Conservation (phyloP, 768 basidiomycete species). For the Mycena filopes region DNA sequence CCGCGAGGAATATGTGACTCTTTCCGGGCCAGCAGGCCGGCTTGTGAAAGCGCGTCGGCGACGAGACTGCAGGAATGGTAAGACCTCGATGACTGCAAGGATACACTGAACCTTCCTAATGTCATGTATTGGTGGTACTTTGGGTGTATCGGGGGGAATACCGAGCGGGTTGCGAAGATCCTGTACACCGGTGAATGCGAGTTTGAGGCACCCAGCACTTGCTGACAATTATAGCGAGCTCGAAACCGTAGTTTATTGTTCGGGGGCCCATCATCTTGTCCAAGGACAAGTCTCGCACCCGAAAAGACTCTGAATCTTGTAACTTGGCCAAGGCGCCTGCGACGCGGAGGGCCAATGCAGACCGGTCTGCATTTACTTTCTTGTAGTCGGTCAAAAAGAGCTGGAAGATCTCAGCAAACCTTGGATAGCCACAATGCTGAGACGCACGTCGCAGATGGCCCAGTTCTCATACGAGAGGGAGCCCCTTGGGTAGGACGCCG, state of each 20-base stretch:
- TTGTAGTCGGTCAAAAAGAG: neutral
- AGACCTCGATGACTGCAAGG: neutral
- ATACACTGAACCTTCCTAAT: neutral
- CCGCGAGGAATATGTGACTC: neutral
- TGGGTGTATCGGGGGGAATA: slow-evolving; percentile 3
- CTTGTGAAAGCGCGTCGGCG: slow-evolving; percentile 16
- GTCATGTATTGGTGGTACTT: slow-evolving; percentile 8
- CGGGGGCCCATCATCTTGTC: neutral
- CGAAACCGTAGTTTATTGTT: neutral
- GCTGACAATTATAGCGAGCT: slow-evolving; percentile 17
- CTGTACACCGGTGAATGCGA: neutral
- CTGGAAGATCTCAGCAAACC: neutral
- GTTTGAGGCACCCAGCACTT: neutral
- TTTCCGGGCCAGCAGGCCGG: slow-evolving; percentile 13
- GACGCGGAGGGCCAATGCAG: neutral
- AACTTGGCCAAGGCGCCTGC: slow-evolving; percentile 2
- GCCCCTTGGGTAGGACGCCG: no score
- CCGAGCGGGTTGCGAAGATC: slow-evolving; percentile 9
- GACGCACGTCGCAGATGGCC: neutral
- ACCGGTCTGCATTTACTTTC: neutral
- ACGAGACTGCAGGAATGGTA: slow-evolving; percentile 8
- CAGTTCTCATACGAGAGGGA: neutral
- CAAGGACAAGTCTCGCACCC: slow-evolving; percentile 11
- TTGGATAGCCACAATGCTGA: neutral
- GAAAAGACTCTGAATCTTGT: slow-evolving; percentile 16